Evolutionary conservation across 78 protist species (phyloP).

Genomic region (Anaeramoeba flamelloides): DNA sequence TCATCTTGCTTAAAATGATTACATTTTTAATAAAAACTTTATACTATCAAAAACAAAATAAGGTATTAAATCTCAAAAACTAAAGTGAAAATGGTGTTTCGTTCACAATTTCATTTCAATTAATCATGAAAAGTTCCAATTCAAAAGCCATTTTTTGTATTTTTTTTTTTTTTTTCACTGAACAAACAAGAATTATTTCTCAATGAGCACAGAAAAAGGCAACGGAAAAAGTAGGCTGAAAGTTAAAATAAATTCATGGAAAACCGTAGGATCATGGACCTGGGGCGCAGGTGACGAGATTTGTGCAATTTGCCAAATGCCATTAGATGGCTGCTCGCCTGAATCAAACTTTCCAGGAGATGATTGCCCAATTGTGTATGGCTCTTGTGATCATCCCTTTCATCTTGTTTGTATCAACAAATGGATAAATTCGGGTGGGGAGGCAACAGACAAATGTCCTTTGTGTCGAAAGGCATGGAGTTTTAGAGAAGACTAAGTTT

Average conservation of each 20-base stretch:
- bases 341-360: conserved; percentile 71
- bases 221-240: not conserved
- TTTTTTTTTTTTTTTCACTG: too few species aligned
- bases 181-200: too few species aligned
- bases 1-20: too few species aligned
- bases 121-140: too few species aligned
- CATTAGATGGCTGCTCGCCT: conserved; percentile 57
- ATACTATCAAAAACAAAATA: too few species aligned
- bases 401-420: conserved; percentile 72
- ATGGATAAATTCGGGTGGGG: conserved; percentile 33
- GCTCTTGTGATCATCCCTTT: conserved; percentile 61
- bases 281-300: conserved; percentile 39
- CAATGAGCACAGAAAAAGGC: too few species aligned
- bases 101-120: too few species aligned
- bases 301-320: conserved; percentile 67
- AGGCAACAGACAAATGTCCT: conserved; percentile 32
- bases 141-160: too few species aligned
- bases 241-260: not conserved
- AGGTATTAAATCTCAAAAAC: too few species aligned
- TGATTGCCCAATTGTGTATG: conserved; percentile 66
- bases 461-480: conserved; percentile 29
- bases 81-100: too few species aligned
- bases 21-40: too few species aligned
- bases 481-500: conserved; percentile 1
- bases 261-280: conserved; percentile 15